Evolutionary conservation across 441 rosid species (phyloP), one percentile per base, ranked within the genome.

Genomic region (Aleurites moluccanus): DNA sequence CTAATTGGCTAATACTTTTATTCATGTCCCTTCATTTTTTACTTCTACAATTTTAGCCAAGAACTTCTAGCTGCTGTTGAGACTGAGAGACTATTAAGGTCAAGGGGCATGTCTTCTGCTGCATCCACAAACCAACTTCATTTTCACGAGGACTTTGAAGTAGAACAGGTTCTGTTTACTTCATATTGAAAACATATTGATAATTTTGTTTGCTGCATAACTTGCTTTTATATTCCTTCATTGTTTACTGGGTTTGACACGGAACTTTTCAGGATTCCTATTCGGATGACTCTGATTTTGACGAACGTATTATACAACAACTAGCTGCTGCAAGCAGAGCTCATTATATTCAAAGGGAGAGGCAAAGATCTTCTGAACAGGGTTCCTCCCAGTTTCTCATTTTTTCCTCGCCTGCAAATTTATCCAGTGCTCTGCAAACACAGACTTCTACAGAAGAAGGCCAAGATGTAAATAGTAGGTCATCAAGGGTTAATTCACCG

Each of bases 11-110:
- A 20, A 50, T 73, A 23, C 69, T 64, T 25, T 21, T 9, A 11
- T 28, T 42, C 11, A 20, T 38, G 38, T 1, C 8, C 2, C 57
- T 55, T 49, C 9, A 28, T 53, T 4, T 42, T 42, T 60, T 62
- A 9, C 18, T 69, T 71, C 0, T 49, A 42, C 78, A 20, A 1
- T 79, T 76, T 67, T 81, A 94, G 97, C 83, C 98, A 92, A 86
- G 97, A 94, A 84, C 91, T 94, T 79, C 82, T 94, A 47, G 81
- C 83, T 78, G 92, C 92, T 77, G 84, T 92, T 57, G 92, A 85
- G 65, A 83, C 70, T 70, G 97, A 90, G 82, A 86, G 92, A 77
- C 65, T 28, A 28, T 67, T 77, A 55, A 84, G 90, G 88, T 81
- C 88, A 35, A 89, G 79, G 63, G 85, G 68, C 74, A 28, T 69